Evolutionary conservation across 805 yeast species (phyloP), one percentile per base, ranked within the genome.

Genomic region (Debaryomyces maramus): DNA sequence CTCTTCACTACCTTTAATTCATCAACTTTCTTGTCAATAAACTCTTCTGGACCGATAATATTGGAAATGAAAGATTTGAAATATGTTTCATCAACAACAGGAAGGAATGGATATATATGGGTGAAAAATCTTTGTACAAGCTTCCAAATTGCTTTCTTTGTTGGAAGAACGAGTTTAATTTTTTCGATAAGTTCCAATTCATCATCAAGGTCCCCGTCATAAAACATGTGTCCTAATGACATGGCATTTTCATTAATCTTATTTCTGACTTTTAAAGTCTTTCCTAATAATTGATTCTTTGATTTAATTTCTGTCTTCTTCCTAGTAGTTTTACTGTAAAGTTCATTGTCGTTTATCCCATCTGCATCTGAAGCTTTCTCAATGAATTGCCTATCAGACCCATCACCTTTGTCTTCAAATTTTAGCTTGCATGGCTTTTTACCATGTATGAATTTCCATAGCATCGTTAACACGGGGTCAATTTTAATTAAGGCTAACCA

Each of bases 71-170:
- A 36, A 9, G 39, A 53, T 15, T 50, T 52, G 35, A 73, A 73
- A 24, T 46, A 45, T 10, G 43, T 50, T 43, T 66, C 63, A 43
- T 72, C 76, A 10, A 75, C 33, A 37, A 54, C 66, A 2, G 80
- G 80, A 45, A 63, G 56, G 44, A 65, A 70, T 0, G 77, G 72
- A 47, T 73, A 72, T 5, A 73, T 52, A 41, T 57, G 59, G 19
- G 56, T 52, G 53, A 70, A 74, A 48, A 66, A 76, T 7, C 77
- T 45, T 18, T 61, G 62, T 18, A 74, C 43, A 19, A 72, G 58
- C 17, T 64, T 40, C 70, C 71, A 72, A 6, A 67, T 50, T 3
- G 67, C 54, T 15, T 50, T 55, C 36, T 55, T 59, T 3, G 51
- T 43, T 1, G 81, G 80, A 5, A 72, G 49, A 0, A 62, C 52